Evolutionary conservation across 192 early-diverging fungal genomes (phyloP), one percentile per base, ranked within the genome.

Genomic region (Podila epicladia): DNA sequence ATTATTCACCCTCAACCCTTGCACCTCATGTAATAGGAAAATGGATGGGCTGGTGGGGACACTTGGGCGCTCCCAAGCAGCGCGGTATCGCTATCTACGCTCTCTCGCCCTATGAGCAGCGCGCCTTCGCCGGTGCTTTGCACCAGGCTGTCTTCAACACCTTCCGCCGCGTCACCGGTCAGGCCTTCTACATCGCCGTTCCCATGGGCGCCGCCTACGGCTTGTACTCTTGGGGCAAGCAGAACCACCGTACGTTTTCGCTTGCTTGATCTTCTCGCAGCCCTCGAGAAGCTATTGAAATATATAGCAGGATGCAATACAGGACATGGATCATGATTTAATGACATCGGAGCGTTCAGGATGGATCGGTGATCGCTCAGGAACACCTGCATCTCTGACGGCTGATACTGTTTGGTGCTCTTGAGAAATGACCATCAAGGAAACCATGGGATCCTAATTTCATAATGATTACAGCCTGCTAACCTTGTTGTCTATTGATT

Each of bases 61-160:
- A 87, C 64, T 77, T 90, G 82, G 86, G 87, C 49, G 87, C 85
- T 37, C 87, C 87, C 45, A 80, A 82, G 60, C 89, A 90, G 85
- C 80, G 82, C 65, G 89, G 89, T 65, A 87, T 92, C 58, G 82
- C 83, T 50, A 84, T 82, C 24, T 92, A 92, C 85, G 41, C 82
- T 41, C 63, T 91, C 51, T 92, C 91, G 17, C 88, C 88, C 37
- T 91, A 82, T 82, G 83, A 89, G 83, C 91, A 92, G 82, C 87
- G 85, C 41, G 72, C 85, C 64, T 90, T 92, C 68, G 88, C 89
- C 62, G 89, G 89, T 70, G 87, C 82, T 55, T 53, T 83, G 50
- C 84, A 85, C 59, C 84, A 91, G 57, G 88, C 86, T 20, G 66
- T 91, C 49, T 90, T 88, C 85, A 92, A 92, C 85, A 85, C 87